Evolutionary conservation across 495 filamentous ascomycete species (phyloP).

Genomic region (Penicillium dipodomyicola): DNA sequence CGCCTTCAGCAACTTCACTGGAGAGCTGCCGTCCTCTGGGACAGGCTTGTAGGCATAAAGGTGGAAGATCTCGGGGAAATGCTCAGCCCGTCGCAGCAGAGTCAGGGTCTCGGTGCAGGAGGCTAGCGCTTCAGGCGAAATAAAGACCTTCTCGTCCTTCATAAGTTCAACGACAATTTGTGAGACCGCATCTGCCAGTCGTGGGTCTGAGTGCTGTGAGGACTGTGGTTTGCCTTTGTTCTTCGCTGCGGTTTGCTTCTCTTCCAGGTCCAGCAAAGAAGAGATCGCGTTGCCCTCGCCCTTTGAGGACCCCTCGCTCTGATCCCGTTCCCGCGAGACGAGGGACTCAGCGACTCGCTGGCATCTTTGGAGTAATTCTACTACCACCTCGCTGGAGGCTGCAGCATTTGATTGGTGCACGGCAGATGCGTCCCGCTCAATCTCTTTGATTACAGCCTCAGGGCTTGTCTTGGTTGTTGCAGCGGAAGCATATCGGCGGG

Average conservation of each 20-base stretch:
- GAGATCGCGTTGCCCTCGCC: constrained; percentile 44
- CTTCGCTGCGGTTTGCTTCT: constrained; percentile 30
- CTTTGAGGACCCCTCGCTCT: constrained; percentile 14
- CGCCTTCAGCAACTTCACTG: constrained; percentile 57
- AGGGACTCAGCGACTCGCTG: constrained; percentile 40
- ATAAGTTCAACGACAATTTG: constrained; percentile 61
- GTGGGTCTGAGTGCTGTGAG: constrained; percentile 19
- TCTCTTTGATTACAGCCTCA: constrained; percentile 26
- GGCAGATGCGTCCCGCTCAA: constrained; percentile 28
- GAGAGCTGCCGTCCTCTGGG: constrained; percentile 57
- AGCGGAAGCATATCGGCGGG: constrained; percentile 17
- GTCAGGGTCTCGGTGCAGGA: constrained; percentile 70
- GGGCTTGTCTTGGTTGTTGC: constrained; percentile 10
- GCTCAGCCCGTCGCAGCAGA: constrained; percentile 64
- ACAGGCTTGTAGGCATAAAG: constrained; percentile 83
- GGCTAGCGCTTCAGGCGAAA: constrained; percentile 66
- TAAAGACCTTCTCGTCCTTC: constrained; percentile 74
- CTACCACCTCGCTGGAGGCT: constrained; percentile 40
- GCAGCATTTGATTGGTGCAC: constrained; percentile 35
- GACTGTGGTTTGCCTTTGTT: constrained; percentile 20
- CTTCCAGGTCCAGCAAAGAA: constrained; percentile 52
- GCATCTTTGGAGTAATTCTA: constrained; percentile 45
- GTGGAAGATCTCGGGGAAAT: constrained; percentile 73
- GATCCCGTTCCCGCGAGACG: constrained; percentile 30
- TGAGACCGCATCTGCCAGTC: constrained; percentile 47